Conservation (phyloP, 2,329 filamentous ascomycete species). For the Talaromyces marneffei region DNA sequence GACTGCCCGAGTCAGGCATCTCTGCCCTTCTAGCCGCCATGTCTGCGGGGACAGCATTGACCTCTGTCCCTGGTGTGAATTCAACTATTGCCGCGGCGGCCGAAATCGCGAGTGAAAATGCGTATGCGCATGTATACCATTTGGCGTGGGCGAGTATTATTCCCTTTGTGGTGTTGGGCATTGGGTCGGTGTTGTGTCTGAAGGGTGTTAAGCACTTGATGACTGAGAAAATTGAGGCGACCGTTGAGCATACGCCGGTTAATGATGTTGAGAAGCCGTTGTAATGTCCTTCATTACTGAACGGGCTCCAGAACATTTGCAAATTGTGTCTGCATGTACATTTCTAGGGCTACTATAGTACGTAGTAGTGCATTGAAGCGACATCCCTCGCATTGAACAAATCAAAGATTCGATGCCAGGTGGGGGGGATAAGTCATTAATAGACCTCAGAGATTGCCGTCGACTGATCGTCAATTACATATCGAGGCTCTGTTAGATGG, state of each 20-base stretch:
- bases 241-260: conserved; percentile 7
- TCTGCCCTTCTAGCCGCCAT: not conserved
- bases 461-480: too few species aligned
- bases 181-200: conserved; percentile 41
- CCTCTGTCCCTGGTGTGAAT: conserved; percentile 33
- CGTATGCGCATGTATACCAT: conserved; percentile 46
- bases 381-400: too few species aligned
- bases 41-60: not conserved
- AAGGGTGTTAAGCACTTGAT: conserved; percentile 48
- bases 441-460: too few species aligned
- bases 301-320: too few species aligned
- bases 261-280: not conserved
- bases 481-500: too few species aligned
- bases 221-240: conserved; percentile 48
- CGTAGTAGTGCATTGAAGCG: too few species aligned
- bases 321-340: too few species aligned
- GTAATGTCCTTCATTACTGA: not conserved
- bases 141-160: conserved; percentile 48
- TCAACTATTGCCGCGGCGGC: conserved; percentile 35
- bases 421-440: too few species aligned
- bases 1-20: not conserved
- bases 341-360: too few species aligned
- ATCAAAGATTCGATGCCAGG: too few species aligned
- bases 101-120: conserved; percentile 37
- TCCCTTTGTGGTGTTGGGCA: conserved; percentile 48